Evolutionary conservation across 306 rosid species (phyloP), one percentile per base, ranked within the genome.

Genomic region (Corylus americana): DNA sequence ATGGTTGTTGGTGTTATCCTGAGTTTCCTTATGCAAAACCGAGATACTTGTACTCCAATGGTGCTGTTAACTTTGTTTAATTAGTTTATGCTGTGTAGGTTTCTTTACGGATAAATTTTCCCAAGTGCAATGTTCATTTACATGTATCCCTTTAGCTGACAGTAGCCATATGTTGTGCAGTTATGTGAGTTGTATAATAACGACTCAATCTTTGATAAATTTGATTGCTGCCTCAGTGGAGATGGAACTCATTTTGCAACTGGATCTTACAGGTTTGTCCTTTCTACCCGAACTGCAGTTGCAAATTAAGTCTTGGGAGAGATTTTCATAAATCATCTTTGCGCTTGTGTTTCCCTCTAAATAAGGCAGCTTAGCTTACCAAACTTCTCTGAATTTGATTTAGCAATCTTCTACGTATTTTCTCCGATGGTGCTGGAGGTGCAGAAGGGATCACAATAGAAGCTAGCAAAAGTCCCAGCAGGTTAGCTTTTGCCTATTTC

Each of bases 161-260:
- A 16, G 50, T 54, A 45, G 10, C 29, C 29, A 29, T 70, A 27
- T 73, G 53, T 64, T 35, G 63, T 69, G 82, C 91, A 85, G 97
- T 76, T 92, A 73, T 77, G 85, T 18, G 97, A 88, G 77, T 81
- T 90, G 78, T 90, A 88, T 79, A 83, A 77, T 59, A 82, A 85
- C 64, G 97, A 88, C 78, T 79, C 76, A 70, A 87, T 90, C 82
- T 90, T 92, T 75, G 97, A 92, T 78, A 87, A 85, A 84, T 92
- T 90, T 48, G 89, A 87, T 69, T 90, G 97, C 85, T 85, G 94
- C 83, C 73, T 71, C 75, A 85, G 92, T 70, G 87, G 91, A 51
- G 88, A 90, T 72, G 92, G 90, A 75, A 86, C 73, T 81, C 92
- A 78, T 66, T 87, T 72, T 87, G 97, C 94, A 20, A 90, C 92